Evolutionary conservation across 2,329 filamentous ascomycete genomes (phyloP), one percentile per base, ranked within the genome.

Genomic region (Penicillium sp.): DNA sequence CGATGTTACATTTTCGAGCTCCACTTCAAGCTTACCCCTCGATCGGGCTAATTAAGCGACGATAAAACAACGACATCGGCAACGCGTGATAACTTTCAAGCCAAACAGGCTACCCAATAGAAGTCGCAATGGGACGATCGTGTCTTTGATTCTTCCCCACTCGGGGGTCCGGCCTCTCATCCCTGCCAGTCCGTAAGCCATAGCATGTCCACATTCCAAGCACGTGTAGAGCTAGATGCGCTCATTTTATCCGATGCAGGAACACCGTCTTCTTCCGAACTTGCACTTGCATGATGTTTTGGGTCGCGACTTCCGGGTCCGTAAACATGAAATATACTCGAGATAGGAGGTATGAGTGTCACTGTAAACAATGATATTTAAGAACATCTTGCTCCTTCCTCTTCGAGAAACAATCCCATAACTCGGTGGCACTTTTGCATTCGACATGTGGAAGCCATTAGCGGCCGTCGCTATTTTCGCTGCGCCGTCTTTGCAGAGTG

Each of bases 401-500:
- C 6, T 50, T 38, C 48, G 7, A 50, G 48, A 37, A n/a, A 22
- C 34, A 20, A 37, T 14, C 8, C 6, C n/a, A 38, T 11, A 8
- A 15, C 12, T 50, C 14, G 25, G 5, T 35, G 22, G 20, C 15
- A 14, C 6, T 6, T 12, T 4, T 4, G 7, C n/a, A 39, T 56
- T 17, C 17, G 50, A 8, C n/a, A 59, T 59, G 57, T 42, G 35
- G 45, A 54, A 31, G n/a, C 12, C 35, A 11, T 38, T 59, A 2
- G 10, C 51, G 22, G 8, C 45, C 7, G 14, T 42, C 35, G 14
- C 45, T 7, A 38, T 56, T 14, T 48, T 60, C 15, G 53, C 42
- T 3, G 15, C 34, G 8, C 58, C 42, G 11, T 57, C 58, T 37
- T n/a, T 57, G 11, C 57, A 59, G 38, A 52, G 31, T 14, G 47